Evolutionary conservation across 495 filamentous ascomycete genomes (phyloP), one percentile per base, ranked within the genome.

Genomic region (Penicillium soppii): DNA sequence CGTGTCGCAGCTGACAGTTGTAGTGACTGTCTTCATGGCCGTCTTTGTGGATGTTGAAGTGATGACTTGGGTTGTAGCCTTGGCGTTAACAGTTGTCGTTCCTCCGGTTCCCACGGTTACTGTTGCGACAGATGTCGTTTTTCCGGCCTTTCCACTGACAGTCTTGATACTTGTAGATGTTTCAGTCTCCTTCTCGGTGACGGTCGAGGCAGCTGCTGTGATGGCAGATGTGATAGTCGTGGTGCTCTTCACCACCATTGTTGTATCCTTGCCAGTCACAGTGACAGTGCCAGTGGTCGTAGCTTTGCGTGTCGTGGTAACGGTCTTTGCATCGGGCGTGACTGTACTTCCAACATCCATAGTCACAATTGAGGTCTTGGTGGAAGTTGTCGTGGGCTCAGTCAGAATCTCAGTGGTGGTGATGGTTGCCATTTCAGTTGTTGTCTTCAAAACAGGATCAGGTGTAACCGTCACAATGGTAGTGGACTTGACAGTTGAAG

Each of bases 401-500:
- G 43, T 41, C 8, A 53, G 17, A 17, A 29, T 25, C 3, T 16
- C 37, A 1, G 36, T 41, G 17, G 23, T 47, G 7, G 43, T 41
- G 36, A 36, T 47, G 22, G 42, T 53, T 2, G 37, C 32, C 12
- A 25, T 53, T 13, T 7, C 20, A 1, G 50, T 53, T 12, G 38
- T 53, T 10, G 35, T 42, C n/a, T 40, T 21, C 7, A 43, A 39
- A 13, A 43, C 30, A 12, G 5, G 25, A 35, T 23, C 43, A 16
- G 43, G 43, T 2, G 43, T 53, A 15, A 46, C 22, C 1, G 41
- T 45, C 23, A 32, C 5, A 23, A 35, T 47, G 4, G 25, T 17
- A n/a, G 43, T 53, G 9, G 50, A 47, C 26, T 46, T 47, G 12
- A 46, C 21, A 25, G 50, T 53, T 4, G 50, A 53, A 19, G 50